Evolutionary conservation across 78 protist genomes (phyloP), one percentile per base, ranked within the genome.

Genomic region (Anaeramoeba flamelloides): DNA sequence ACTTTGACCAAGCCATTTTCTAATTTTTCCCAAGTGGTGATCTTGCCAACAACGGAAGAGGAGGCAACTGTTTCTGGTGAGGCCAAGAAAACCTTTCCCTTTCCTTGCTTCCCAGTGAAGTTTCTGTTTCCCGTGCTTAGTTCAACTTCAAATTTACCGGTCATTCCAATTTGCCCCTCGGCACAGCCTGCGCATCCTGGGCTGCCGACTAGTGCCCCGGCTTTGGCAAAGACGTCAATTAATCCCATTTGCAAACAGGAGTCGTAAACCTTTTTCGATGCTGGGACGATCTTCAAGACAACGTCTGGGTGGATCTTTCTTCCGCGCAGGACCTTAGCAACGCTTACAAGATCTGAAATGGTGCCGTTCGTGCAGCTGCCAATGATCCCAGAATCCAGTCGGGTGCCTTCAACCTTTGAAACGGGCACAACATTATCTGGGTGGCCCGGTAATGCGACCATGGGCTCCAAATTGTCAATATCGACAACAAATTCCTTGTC

Each of bases 81-180:
- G 0, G 92, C 93, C 22, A 92, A 81, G 83, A 89, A 92, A 84
- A 88, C 90, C 30, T 89, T 53, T 53, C 69, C 69, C 69, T 53
- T 53, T 81, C 90, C 91, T 40, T 90, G 87, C 31, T 92, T 78
- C 31, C 92, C 94, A 76, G 89, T 93, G 69, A 91, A 89, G 85
- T 92, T 92, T 76, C 96, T 85, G 89, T 92, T 92, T n/a, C 96
- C 96, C 30, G 92, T 87, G 74, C 83, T 76, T n/a, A 82, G 88
- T 79, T 86, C 82, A 38, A 74, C 41, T 69, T 87, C 88, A 22
- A 26, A 26, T 17, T 26, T 17, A 26, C 69, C 69, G 17, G 69
- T 53, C 69, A 53, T 53, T 26, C 69, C 69, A 26, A 53, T 17
- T 53, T 53, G 69, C 8, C 69, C 69, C 32, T 78, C 31, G 79